Evolutionary conservation across 768 basidiomycete species (phyloP).

Genomic region (Porpolomopsis calyptriformis): DNA sequence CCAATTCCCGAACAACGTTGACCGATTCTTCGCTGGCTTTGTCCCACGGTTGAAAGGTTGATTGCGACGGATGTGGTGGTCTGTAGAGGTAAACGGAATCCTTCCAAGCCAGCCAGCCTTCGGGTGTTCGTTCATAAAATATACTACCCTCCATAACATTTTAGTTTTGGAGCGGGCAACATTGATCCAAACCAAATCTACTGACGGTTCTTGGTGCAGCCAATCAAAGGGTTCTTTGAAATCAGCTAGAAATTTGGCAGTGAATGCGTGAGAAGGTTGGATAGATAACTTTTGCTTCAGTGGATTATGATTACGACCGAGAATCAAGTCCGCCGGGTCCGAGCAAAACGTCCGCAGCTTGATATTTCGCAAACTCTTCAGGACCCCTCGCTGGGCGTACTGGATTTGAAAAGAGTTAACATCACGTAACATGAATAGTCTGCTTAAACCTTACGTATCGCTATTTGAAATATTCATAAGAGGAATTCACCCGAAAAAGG

Average conservation of each 20-base stretch:
- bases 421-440: neutral
- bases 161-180: conserved; percentile 1
- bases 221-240: conserved; percentile 41
- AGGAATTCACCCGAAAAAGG: conserved; percentile 2
- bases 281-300: conserved; percentile 43
- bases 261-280: conserved; percentile 40
- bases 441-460: conserved; percentile 40
- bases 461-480: conserved; percentile 20
- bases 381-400: conserved; percentile 66
- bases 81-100: conserved; percentile 34
- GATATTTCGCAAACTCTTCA: conserved; percentile 67
- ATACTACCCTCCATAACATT: conserved; percentile 25
- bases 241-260: conserved; percentile 41
- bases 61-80: conserved; percentile 35
- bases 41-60: conserved; percentile 55
- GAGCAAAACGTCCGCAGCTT: conserved; percentile 68
- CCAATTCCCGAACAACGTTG: conserved; percentile 37
- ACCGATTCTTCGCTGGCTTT: conserved; percentile 39
- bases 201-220: conserved; percentile 35
- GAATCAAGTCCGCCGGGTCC: conserved; percentile 44
- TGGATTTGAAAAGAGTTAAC: conserved; percentile 16
- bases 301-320: conserved; percentile 58
- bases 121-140: conserved; percentile 44
- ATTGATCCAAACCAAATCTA: conserved; percentile 10
- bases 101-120: conserved; percentile 65